These are phyloP conservation scores for Ilyonectria destructans DNA, from an alignment of 2,329 filamentous ascomycete species.

Conservation along the genomic window DNA sequence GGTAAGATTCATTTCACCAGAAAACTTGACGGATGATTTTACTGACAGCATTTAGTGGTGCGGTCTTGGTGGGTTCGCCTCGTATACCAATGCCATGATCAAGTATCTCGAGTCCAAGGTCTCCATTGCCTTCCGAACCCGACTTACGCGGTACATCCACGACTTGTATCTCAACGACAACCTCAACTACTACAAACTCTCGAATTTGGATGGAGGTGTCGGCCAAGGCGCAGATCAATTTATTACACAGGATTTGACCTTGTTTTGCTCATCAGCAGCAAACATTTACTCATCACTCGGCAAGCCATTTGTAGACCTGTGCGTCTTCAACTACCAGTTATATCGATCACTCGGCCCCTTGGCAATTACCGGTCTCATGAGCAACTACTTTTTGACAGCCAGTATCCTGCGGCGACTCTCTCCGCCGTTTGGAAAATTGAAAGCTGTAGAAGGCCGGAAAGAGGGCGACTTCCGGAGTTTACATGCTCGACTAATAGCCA, in stretches of 20 bases:
- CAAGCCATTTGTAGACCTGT: constrained; percentile 97
- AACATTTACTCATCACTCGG: constrained; percentile 95
- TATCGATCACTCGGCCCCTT: constrained; percentile 92
- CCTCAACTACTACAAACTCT: constrained; percentile 95
- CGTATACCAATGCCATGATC: constrained; percentile 99
- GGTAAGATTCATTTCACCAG: constrained; percentile 55
- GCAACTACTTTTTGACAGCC: constrained; percentile 95
- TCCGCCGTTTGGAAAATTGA: constrained; percentile 96
- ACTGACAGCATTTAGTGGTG: constrained; percentile 76
- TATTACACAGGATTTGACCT: constrained; percentile 95
- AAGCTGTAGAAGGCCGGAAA: constrained; percentile 94
- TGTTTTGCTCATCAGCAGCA: constrained; percentile 94
- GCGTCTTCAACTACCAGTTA: constrained; percentile 98
- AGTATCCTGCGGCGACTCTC: constrained; percentile 90
- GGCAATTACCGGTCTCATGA: constrained; percentile 87
- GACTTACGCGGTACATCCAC: constrained; percentile 96
- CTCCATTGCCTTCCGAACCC: constrained; percentile 96
- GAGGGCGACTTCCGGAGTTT: constrained; percentile 96
- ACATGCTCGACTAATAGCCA: constrained; percentile 93
- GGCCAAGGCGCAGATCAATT: constrained; percentile 95
- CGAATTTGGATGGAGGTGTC: constrained; percentile 93
- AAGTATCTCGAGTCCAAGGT: constrained; percentile 98
- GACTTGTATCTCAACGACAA: constrained; percentile 96
- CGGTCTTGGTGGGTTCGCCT: constrained; percentile 91
- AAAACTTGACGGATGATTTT: neutral